Percentiles rank a stretch among this genome's conserved stretches.
Conservation (phyloP, 2,329 filamentous ascomycete species). For the Calonectria naviculata region DNA sequence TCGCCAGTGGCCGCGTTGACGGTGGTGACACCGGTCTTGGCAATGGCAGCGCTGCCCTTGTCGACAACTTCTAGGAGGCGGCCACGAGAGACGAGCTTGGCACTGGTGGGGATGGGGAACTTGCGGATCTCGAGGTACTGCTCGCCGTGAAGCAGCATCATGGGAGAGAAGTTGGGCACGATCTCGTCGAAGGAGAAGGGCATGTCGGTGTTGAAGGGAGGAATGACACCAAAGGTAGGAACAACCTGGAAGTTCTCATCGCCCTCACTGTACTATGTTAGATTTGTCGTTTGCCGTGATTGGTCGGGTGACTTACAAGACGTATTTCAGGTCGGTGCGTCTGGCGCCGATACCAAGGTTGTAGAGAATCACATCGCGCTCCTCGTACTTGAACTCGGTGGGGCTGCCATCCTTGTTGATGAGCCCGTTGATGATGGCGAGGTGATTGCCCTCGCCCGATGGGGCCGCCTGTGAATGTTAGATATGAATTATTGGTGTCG, state of each 20-base stretch:
- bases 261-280: slow-evolving; percentile 70
- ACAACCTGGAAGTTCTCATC: slow-evolving; percentile 92
- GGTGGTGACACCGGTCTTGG: slow-evolving; percentile 84
- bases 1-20: slow-evolving; percentile 87
- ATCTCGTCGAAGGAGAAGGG: slow-evolving; percentile 86
- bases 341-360: slow-evolving; percentile 95
- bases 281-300: neutral
- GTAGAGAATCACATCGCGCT: slow-evolving; percentile 93
- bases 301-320: slow-evolving; percentile 67
- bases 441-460: slow-evolving; percentile 69
- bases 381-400: slow-evolving; percentile 84
- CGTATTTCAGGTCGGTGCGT: slow-evolving; percentile 84
- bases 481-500: neutral
- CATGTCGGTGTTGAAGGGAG: slow-evolving; percentile 85
- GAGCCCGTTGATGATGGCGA: slow-evolving; percentile 80
- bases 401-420: slow-evolving; percentile 77
- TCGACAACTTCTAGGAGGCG: slow-evolving; percentile 94
- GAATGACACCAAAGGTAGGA: slow-evolving; percentile 95
- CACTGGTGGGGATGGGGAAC: slow-evolving; percentile 90
- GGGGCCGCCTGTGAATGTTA: slow-evolving; percentile 20
- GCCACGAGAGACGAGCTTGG: slow-evolving; percentile 78
- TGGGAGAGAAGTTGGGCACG: slow-evolving; percentile 95
- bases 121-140: slow-evolving; percentile 96
- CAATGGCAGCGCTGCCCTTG: slow-evolving; percentile 90
- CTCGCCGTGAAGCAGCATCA: slow-evolving; percentile 99